Evolutionary conservation across 352 stramenopile genomes (phyloP).

Genomic region (Vaucheria bursata): DNA sequence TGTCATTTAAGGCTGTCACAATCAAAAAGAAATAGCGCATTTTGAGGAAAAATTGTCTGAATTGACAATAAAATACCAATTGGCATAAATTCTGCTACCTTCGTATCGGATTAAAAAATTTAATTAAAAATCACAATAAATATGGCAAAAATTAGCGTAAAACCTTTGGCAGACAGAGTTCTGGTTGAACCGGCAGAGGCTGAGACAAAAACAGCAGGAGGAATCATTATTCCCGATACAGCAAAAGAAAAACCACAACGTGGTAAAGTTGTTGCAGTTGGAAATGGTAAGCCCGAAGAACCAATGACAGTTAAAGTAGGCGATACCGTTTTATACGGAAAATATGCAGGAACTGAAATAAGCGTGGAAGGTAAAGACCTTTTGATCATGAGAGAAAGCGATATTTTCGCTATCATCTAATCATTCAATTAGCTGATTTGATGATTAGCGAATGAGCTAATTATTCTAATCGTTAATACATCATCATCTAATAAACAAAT

Average conservation of each 20-base stretch:
- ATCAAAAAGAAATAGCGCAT: too few relatives aligned
- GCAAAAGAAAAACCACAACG: neutral
- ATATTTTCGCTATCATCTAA: neutral
- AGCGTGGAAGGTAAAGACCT: neutral
- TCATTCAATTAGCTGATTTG: too few relatives aligned
- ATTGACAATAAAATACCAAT: too few relatives aligned
- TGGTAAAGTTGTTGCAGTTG: neutral
- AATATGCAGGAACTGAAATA: neutral
- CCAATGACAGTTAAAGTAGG: neutral
- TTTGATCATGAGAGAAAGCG: neutral
- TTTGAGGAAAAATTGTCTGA: too few relatives aligned
- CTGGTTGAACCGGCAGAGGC: neutral
- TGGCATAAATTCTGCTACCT: too few relatives aligned
- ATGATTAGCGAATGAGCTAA: too few relatives aligned
- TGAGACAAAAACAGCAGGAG: neutral
- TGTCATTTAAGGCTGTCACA: too few relatives aligned
- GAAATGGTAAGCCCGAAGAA: neutral
- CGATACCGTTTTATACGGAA: neutral
- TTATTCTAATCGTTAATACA: too few relatives aligned
- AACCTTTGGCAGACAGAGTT: neutral
- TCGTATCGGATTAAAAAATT: too few relatives aligned
- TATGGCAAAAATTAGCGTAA: neutral
- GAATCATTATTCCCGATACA: slow-evolving; percentile 1
- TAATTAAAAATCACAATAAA: too few relatives aligned
- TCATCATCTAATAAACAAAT: too few relatives aligned